Conservation (phyloP, 495 filamentous ascomycete genomes). For the Letharia columbiana region DNA sequence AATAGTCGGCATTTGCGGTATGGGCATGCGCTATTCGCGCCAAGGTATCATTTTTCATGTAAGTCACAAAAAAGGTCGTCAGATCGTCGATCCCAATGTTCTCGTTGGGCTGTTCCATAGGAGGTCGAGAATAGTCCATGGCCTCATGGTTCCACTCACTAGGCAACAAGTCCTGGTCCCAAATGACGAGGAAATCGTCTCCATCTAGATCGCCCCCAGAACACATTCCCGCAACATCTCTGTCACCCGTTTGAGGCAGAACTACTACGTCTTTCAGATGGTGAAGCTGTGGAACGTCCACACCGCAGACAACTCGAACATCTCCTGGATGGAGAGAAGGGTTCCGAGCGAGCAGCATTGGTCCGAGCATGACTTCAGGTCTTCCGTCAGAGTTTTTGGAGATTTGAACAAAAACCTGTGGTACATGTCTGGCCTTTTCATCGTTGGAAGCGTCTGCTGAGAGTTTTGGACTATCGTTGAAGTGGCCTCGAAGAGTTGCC, state of each 20-base stretch:
- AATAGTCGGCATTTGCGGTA: slow-evolving; percentile 64
- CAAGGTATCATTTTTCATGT: slow-evolving; percentile 87
- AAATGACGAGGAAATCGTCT: slow-evolving; percentile 91
- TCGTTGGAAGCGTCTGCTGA: slow-evolving; percentile 24
- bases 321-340: slow-evolving; percentile 93
- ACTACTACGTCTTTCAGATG: slow-evolving; percentile 81
- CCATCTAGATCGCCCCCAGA: slow-evolving; percentile 95
- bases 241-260: slow-evolving; percentile 74
- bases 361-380: slow-evolving; percentile 61
- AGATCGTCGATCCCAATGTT: slow-evolving; percentile 62
- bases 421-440: slow-evolving; percentile 45
- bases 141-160: slow-evolving; percentile 57
- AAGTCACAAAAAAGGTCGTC: slow-evolving; percentile 76
- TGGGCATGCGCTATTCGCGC: slow-evolving; percentile 75
- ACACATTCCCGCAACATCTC: slow-evolving; percentile 84
- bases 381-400: slow-evolving; percentile 40
- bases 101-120: slow-evolving; percentile 42
- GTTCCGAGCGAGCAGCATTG: slow-evolving; percentile 82
- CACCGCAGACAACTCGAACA: slow-evolving; percentile 77
- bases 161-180: slow-evolving; percentile 74
- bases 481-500: slow-evolving; percentile 61
- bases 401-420: slow-evolving; percentile 86
- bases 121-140: slow-evolving; percentile 59
- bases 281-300: slow-evolving; percentile 61
- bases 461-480: slow-evolving; percentile 22